phyloP scores from a whole-genome alignment of 352 stramenopile species.

The Pythium vanterpoolii region DNA sequence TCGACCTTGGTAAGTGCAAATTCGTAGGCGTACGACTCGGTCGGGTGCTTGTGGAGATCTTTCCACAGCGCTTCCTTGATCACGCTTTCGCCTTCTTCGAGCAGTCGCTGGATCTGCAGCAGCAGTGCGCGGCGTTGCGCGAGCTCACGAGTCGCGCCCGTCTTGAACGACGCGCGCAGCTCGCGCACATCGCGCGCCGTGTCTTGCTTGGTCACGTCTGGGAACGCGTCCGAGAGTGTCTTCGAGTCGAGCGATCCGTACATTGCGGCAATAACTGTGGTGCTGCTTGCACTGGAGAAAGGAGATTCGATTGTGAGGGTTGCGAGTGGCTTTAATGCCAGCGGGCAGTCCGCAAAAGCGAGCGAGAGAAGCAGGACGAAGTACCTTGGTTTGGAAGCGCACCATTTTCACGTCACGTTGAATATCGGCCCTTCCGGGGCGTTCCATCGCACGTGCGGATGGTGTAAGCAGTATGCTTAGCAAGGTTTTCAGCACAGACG shows the following conservation, averaged over 20 bases:
- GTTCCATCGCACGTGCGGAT: too few relatives aligned
- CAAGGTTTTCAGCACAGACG: too few relatives aligned
- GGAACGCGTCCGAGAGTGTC: conserved; percentile 26
- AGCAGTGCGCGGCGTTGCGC: conserved; percentile 43
- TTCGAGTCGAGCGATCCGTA: conserved; percentile 12
- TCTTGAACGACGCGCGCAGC: conserved; percentile 47
- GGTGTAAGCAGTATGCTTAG: too few relatives aligned
- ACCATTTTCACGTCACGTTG: too few relatives aligned
- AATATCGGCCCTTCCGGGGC: too few relatives aligned
- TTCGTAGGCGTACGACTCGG: conserved; percentile 63
- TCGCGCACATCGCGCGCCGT: conserved; percentile 41
- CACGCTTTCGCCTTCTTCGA: conserved; percentile 70
- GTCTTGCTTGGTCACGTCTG: conserved; percentile 53
- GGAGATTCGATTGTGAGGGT: too few relatives aligned
- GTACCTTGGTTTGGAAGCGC: too few relatives aligned
- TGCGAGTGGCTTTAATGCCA: too few relatives aligned
- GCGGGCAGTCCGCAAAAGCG: too few relatives aligned
- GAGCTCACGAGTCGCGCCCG: conserved; percentile 43
- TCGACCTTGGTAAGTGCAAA: conserved; percentile 48
- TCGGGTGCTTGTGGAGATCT: conserved; percentile 69
- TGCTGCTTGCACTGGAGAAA: too few relatives aligned
- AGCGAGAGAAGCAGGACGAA: too few relatives aligned
- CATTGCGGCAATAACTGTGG: not conserved
- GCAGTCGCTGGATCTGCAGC: conserved; percentile 50
- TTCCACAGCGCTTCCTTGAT: conserved; percentile 69